These are phyloP conservation scores for Verticillium alfalfae DNA, from an alignment of 2,329 filamentous ascomycete species.

Conservation along the genomic window DNA sequence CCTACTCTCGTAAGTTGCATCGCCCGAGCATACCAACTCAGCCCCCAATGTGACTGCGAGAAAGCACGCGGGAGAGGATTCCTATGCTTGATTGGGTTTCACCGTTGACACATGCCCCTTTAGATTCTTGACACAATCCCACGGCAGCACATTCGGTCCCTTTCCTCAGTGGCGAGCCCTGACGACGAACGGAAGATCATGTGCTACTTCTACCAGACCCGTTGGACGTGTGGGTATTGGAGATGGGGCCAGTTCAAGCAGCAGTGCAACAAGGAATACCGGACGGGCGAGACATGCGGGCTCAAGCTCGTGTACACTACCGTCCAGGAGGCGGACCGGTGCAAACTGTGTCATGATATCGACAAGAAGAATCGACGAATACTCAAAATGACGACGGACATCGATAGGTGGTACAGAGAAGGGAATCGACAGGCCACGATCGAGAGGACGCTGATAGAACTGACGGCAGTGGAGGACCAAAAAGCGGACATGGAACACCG, in stretches of 20 bases:
- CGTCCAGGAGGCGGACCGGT: slow-evolving; percentile 56
- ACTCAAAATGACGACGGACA: slow-evolving; percentile 67
- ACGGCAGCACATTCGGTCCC: neutral
- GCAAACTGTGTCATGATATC: slow-evolving; percentile 84
- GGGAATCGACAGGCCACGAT: slow-evolving; percentile 70
- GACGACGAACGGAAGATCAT: slow-evolving; percentile 40
- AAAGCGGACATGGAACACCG: slow-evolving; percentile 39
- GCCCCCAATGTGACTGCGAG: neutral
- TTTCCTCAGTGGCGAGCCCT: neutral
- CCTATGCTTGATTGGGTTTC: neutral
- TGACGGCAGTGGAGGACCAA: slow-evolving; percentile 59
- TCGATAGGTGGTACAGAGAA: slow-evolving; percentile 72
- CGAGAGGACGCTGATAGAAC: slow-evolving; percentile 64
- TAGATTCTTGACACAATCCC: neutral
- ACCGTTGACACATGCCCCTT: neutral
- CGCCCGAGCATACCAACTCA: neutral
- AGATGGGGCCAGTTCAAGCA: slow-evolving; percentile 91
- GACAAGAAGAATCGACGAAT: slow-evolving; percentile 76
- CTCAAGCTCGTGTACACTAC: slow-evolving; percentile 84
- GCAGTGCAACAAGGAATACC: slow-evolving; percentile 91
- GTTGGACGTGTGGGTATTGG: slow-evolving; percentile 83
- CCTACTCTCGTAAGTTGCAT: neutral
- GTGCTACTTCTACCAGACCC: slow-evolving; percentile 94
- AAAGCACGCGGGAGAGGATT: neutral
- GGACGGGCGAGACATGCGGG: slow-evolving; percentile 93